Evolutionary conservation across 768 basidiomycete species (phyloP).

Genomic region (Gloeopeniophorella convolvens): DNA sequence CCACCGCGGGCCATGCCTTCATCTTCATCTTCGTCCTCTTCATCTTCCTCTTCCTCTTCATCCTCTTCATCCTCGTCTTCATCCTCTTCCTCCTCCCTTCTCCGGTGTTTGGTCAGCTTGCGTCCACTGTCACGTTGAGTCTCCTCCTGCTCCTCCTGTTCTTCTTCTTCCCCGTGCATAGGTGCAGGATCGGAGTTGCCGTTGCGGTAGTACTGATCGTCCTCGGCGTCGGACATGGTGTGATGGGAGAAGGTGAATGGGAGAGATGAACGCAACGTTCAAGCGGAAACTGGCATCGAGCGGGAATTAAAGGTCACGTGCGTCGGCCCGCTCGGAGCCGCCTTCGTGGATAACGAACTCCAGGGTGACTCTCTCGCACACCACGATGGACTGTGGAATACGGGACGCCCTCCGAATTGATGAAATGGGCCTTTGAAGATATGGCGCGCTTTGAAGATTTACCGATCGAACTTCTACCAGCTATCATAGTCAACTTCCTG

Average conservation of each 20-base stretch:
- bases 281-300: neutral
- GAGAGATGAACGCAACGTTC: neutral
- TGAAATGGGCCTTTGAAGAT: neutral
- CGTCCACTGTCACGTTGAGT: conserved; percentile 26
- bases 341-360: too few relatives aligned
- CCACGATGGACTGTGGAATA: too few relatives aligned
- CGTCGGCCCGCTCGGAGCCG: too few relatives aligned
- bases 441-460: conserved; percentile 49
- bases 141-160: conserved; percentile 29
- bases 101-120: conserved; percentile 37
- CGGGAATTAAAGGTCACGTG: neutral
- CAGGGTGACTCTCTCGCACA: too few relatives aligned
- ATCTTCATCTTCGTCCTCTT: conserved; percentile 34
- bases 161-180: conserved; percentile 25
- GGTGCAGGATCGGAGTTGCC: conserved; percentile 27
- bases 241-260: conserved; percentile 26
- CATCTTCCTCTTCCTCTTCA: conserved; percentile 34
- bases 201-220: conserved; percentile 30
- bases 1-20: conserved; percentile 40
- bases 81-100: conserved; percentile 32
- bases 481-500: conserved; percentile 44
- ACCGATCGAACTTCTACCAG: conserved; percentile 58
- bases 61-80: conserved; percentile 37
- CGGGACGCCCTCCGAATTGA: too few relatives aligned
- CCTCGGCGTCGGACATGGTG: conserved; percentile 40